Percentiles rank a stretch among this genome's conserved stretches.
These are phyloP conservation scores for Entomortierella parvispora DNA, from an alignment of 192 early-diverging fungal species.

Conservation along the genomic window DNA sequence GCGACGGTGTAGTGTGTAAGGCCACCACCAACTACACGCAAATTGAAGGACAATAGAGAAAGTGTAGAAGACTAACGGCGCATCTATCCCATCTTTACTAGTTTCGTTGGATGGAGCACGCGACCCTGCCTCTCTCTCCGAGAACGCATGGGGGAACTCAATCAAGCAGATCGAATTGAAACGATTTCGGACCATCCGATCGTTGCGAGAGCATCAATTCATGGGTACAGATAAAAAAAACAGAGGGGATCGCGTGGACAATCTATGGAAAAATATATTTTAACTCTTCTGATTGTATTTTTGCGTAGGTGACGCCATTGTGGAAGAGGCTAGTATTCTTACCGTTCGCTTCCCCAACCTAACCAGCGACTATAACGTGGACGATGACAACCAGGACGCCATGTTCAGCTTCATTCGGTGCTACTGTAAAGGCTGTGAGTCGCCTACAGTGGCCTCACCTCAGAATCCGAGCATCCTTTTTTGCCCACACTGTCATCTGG, in stretches of 20 bases:
- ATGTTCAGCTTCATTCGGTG: constrained; percentile 20
- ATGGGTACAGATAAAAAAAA: constrained; percentile 37
- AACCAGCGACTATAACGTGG: background rate
- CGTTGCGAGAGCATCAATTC: constrained; percentile 12
- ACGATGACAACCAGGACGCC: background rate
- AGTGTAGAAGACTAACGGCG: background rate
- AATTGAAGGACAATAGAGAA: background rate
- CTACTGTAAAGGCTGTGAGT: constrained; percentile 13
- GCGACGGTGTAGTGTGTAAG: too few relatives aligned
- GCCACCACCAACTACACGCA: too few relatives aligned
- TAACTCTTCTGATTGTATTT: constrained; percentile 3
- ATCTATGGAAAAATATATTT: background rate
- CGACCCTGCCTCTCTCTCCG: constrained; percentile 1
- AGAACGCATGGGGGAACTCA: constrained; percentile 6
- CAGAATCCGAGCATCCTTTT: constrained; percentile 11
- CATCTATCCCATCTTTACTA: background rate
- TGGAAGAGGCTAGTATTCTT: constrained; percentile 11
- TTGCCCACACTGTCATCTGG: constrained; percentile 24
- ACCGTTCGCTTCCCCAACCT: constrained; percentile 6
- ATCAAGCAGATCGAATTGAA: constrained; percentile 1
- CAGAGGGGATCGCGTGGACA: background rate
- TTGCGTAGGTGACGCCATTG: constrained; percentile 9
- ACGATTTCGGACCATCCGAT: constrained; percentile 7
- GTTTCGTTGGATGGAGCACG: constrained; percentile 14
- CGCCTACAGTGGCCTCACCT: constrained; percentile 13